Conservation (phyloP, 129 eudicot species). For the Logfia minima region DNA sequence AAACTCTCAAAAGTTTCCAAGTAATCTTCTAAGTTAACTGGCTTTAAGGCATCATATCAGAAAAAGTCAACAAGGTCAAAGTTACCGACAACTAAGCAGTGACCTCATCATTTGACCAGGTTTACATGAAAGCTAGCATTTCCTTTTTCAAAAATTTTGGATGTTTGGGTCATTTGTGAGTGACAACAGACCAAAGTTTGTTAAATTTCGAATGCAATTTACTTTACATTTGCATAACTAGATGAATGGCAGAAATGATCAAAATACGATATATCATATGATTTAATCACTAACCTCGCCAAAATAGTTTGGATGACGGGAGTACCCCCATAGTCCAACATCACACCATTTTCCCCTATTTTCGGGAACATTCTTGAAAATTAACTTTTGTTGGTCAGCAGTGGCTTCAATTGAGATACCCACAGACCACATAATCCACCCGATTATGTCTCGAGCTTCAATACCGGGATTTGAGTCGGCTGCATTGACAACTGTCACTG, state of each 20-base stretch:
- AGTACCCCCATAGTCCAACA: constrained; percentile 81
- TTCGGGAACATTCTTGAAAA: constrained; percentile 67
- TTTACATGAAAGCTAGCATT: neutral
- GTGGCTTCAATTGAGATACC: constrained; percentile 74
- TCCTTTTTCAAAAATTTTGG: too few species aligned
- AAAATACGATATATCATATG: neutral
- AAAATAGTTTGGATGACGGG: constrained; percentile 98
- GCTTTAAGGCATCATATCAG: neutral
- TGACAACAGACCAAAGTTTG: neutral
- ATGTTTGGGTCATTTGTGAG: neutral
- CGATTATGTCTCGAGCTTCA: constrained; percentile 66
- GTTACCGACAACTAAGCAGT: too few species aligned
- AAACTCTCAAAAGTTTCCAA: neutral
- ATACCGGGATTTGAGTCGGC: constrained; percentile 69
- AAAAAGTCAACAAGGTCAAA: neutral
- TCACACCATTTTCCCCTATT: constrained; percentile 94
- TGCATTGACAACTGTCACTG: constrained; percentile 90
- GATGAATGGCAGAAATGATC: neutral
- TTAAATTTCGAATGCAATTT: neutral
- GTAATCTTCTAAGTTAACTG: neutral
- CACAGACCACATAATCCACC: constrained; percentile 89
- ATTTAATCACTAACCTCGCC: constrained; percentile 71
- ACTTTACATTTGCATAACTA: neutral
- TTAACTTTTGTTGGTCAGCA: constrained; percentile 89
- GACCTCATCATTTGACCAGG: neutral